phyloP scores from a whole-genome alignment of 805 yeast species.

The Candida gorgasii region DNA sequence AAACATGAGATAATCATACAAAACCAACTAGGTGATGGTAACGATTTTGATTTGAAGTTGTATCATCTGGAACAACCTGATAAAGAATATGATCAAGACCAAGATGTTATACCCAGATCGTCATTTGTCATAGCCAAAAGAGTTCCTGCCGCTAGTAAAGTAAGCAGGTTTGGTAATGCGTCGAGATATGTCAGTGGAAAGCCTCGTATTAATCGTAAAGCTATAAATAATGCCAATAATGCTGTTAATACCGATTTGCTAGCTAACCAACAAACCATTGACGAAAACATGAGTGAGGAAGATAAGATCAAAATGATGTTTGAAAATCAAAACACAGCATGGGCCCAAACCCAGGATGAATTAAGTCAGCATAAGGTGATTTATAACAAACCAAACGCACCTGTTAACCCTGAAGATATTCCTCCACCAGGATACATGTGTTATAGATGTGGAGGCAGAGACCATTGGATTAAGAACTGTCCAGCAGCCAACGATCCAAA shows the following conservation, averaged over 20 bases:
- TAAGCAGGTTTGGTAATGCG: slow-evolving; percentile 56
- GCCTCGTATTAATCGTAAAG: slow-evolving; percentile 49
- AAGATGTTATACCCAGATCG: slow-evolving; percentile 87
- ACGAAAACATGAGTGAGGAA: slow-evolving; percentile 66
- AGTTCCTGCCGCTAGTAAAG: slow-evolving; percentile 57
- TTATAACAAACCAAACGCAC: slow-evolving; percentile 46
- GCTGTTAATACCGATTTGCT: slow-evolving; percentile 22
- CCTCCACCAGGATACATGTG: slow-evolving; percentile 98
- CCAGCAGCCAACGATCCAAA: slow-evolving; percentile 92
- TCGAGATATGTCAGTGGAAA: slow-evolving; percentile 72
- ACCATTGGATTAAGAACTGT: slow-evolving; percentile 94
- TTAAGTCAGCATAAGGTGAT: slow-evolving; percentile 86
- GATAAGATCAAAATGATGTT: slow-evolving; percentile 90
- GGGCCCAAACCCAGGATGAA: slow-evolving; percentile 92
- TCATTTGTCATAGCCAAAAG: slow-evolving; percentile 79
- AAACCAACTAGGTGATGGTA: slow-evolving; percentile 79
- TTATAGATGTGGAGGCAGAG: slow-evolving; percentile 91
- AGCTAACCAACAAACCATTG: slow-evolving; percentile 18
- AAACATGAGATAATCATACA: slow-evolving; percentile 85
- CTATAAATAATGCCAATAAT: slow-evolving; percentile 33
- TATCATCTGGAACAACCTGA: slow-evolving; percentile 59
- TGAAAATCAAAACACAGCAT: slow-evolving; percentile 87
- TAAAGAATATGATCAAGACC: slow-evolving; percentile 81
- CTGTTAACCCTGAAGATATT: slow-evolving; percentile 55
- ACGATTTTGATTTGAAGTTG: slow-evolving; percentile 75